A percentile compares a stretch with the other conserved stretches of the same genome.
Conservation (phyloP, 306 rosid genomes). For the Malus fusca region DNA sequence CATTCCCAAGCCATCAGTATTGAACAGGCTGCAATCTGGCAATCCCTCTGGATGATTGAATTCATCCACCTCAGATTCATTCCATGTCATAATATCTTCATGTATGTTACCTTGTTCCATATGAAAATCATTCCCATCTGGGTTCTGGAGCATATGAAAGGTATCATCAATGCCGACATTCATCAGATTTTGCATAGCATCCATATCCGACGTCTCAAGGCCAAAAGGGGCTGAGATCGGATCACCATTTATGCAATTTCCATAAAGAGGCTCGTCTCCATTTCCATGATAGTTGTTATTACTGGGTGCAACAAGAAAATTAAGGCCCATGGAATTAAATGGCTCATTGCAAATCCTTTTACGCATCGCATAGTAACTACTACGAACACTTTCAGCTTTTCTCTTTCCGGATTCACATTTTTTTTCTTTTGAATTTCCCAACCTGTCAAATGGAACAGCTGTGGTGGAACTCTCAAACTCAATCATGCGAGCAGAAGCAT, state of each 20-base stretch:
- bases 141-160: slow-evolving; percentile 32
- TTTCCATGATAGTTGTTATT: slow-evolving; percentile 26
- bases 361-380: slow-evolving; percentile 61
- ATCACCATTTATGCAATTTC: slow-evolving; percentile 41
- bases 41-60: slow-evolving; percentile 33
- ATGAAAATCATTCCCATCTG: slow-evolving; percentile 36
- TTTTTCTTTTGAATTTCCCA: slow-evolving; percentile 45
- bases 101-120: not conserved
- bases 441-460: slow-evolving; percentile 31
- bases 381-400: slow-evolving; percentile 55
- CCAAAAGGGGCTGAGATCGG: slow-evolving; percentile 35
- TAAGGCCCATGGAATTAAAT: slow-evolving; percentile 40
- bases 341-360: slow-evolving; percentile 55
- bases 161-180: slow-evolving; percentile 24
- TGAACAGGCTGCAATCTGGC: slow-evolving; percentile 36
- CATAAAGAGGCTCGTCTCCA: slow-evolving; percentile 39
- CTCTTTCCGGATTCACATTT: slow-evolving; percentile 49
- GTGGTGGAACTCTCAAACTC: slow-evolving; percentile 40
- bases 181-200: slow-evolving; percentile 36
- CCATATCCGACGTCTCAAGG: slow-evolving; percentile 37
- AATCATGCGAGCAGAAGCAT: slow-evolving; percentile 51
- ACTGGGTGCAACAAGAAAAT: slow-evolving; percentile 53
- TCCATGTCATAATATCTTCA: slow-evolving; percentile 30
- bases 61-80: slow-evolving; percentile 30
- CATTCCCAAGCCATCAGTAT: slow-evolving; percentile 31